phyloP scores from a whole-genome alignment of 352 stramenopile species.

The Phytopythium mirpurense region DNA sequence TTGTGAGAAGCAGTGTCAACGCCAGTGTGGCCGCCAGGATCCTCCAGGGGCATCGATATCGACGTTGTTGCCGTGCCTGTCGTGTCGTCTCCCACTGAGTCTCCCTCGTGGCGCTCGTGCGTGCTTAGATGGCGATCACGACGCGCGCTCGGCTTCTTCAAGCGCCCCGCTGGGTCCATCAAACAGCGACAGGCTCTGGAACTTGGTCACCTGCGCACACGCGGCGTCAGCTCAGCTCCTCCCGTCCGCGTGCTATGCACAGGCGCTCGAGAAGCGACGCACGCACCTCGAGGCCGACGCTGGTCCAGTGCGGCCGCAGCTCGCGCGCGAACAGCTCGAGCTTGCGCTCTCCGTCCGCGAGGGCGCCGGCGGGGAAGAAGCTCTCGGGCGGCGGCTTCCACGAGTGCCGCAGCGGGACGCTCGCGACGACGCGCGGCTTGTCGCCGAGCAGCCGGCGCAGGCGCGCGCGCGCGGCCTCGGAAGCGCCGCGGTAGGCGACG shows the following conservation, averaged over 20 bases:
- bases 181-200: constrained; percentile 21
- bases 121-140: neutral
- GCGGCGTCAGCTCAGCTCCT: neutral
- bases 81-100: no score
- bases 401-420: constrained; percentile 66
- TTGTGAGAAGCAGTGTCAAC: no score
- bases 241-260: no score
- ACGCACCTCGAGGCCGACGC: constrained; percentile 53
- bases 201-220: constrained; percentile 43
- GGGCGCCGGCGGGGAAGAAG: constrained; percentile 31
- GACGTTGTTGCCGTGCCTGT: no score
- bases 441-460: constrained; percentile 27
- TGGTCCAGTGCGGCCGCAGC: constrained; percentile 52
- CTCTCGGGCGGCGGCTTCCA: constrained; percentile 69
- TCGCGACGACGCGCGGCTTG: constrained; percentile 38
- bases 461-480: constrained; percentile 3
- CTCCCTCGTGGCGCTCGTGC: no score
- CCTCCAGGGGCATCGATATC: no score
- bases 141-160: no score
- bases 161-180: neutral
- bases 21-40: no score
- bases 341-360: constrained; percentile 15
- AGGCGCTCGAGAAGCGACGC: no score
- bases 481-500: constrained; percentile 39
- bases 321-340: constrained; percentile 68